Percentiles rank a stretch among this genome's conserved stretches.
Conservation (phyloP, 2,329 filamentous ascomycete genomes). For the Colletotrichum horii region DNA sequence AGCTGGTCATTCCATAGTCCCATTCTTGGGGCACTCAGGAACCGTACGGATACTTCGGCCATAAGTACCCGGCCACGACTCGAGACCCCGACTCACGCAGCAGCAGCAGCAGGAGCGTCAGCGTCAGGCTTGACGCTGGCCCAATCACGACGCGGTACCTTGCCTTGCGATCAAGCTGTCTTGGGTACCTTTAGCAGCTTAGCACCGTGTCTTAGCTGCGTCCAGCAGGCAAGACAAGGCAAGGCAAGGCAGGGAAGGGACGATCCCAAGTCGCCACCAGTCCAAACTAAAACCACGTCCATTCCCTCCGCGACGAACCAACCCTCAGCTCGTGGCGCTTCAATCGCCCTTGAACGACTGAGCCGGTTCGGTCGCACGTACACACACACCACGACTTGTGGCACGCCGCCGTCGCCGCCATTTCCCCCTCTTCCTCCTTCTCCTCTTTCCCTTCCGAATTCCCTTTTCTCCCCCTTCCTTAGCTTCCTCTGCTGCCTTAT, state of each 20-base stretch:
- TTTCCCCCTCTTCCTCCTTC: background rate
- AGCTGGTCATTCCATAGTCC: background rate
- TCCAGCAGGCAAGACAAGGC: background rate
- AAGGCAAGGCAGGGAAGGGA: background rate
- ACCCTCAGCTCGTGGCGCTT: slow-evolving; percentile 18
- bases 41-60: slow-evolving; percentile 1
- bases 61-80: background rate
- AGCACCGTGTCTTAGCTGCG: background rate
- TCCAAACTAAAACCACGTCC: slow-evolving; percentile 18
- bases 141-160: slow-evolving; percentile 6
- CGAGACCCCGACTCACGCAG: background rate
- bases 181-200: background rate
- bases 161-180: background rate
- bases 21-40: background rate
- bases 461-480: background rate
- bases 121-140: background rate
- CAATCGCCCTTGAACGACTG: slow-evolving; percentile 15
- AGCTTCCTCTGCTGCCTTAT: background rate
- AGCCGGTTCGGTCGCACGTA: slow-evolving; percentile 6
- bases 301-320: slow-evolving; percentile 12
- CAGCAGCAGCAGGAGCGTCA: background rate
- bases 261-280: slow-evolving; percentile 20
- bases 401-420: slow-evolving; percentile 1
- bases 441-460: background rate
- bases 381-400: slow-evolving; percentile 9